Percentiles rank a stretch among this genome's conserved stretches.
Evolutionary conservation across 805 yeast genomes (phyloP).

Genomic region (Ogataea minuta): DNA sequence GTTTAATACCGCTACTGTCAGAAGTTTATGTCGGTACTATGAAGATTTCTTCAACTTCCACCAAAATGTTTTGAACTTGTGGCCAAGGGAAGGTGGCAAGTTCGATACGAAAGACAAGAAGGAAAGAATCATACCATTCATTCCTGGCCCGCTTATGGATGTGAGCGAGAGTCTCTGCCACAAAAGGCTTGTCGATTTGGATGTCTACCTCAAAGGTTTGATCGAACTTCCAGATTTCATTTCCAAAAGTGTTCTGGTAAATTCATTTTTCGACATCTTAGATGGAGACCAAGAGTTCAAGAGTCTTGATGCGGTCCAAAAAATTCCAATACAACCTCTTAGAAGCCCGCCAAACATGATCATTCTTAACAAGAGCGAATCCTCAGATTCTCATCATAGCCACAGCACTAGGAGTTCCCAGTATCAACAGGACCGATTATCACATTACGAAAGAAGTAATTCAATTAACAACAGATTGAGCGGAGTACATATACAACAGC

Average conservation of each 20-base stretch:
- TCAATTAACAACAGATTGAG: slow-evolving; percentile 23
- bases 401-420: slow-evolving; percentile 30
- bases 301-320: slow-evolving; percentile 17
- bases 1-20: slow-evolving; percentile 61
- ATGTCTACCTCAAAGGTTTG: slow-evolving; percentile 51
- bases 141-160: slow-evolving; percentile 93
- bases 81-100: slow-evolving; percentile 92
- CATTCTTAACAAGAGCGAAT: slow-evolving; percentile 24
- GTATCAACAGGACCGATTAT: slow-evolving; percentile 51
- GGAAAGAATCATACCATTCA: slow-evolving; percentile 81
- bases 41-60: slow-evolving; percentile 96
- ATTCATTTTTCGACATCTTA: slow-evolving; percentile 64
- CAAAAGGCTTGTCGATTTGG: slow-evolving; percentile 53
- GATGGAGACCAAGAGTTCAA: slow-evolving; percentile 58
- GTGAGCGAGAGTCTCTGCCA: slow-evolving; percentile 73
- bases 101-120: slow-evolving; percentile 68
- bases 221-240: slow-evolving; percentile 75
- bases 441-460: slow-evolving; percentile 44
- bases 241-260: slow-evolving; percentile 64
- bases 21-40: slow-evolving; percentile 82
- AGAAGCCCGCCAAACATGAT: slow-evolving; percentile 33
- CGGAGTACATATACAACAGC: slow-evolving; percentile 23
- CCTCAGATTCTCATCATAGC: slow-evolving; percentile 12
- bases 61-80: slow-evolving; percentile 72
- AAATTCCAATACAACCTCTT: slow-evolving; percentile 26